Evolutionary conservation across 1,284 basidiomycete genomes (phyloP).

Genomic region (Sporisorium reilianum): DNA sequence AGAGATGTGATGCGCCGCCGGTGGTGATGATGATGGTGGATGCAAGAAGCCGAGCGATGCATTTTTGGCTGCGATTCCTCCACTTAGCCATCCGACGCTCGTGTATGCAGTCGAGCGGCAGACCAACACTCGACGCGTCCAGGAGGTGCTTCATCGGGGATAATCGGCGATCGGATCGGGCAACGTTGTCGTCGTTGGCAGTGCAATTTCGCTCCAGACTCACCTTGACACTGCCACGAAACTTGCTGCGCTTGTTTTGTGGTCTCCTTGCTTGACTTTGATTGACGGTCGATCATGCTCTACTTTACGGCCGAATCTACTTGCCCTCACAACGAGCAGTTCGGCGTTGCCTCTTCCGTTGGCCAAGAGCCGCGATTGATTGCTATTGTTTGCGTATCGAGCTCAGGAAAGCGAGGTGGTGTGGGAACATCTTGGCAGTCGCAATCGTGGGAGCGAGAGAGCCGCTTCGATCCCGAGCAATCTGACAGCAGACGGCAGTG

Average conservation of each 20-base stretch:
- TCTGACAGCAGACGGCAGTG: not conserved
- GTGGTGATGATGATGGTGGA: not conserved
- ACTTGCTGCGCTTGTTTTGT: not conserved
- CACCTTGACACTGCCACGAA: conserved; percentile 20
- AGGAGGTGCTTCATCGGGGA: not conserved
- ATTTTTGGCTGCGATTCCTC: not conserved
- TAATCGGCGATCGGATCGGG: conserved; percentile 11
- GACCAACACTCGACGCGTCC: conserved; percentile 5
- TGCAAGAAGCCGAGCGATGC: conserved; percentile 1
- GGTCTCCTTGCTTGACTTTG: no score
- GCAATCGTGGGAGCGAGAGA: not conserved
- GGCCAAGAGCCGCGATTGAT: conserved; percentile 14
- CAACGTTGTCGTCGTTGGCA: no score
- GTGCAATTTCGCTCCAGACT: not conserved
- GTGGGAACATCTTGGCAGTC: conserved; percentile 8
- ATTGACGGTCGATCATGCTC: no score
- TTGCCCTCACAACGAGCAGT: not conserved
- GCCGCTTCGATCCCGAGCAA: not conserved
- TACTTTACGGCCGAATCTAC: conserved; percentile 5
- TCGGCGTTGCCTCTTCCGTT: conserved; percentile 12
- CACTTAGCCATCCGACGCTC: not conserved
- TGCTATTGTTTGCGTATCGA: not conserved
- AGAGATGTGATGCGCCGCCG: not conserved
- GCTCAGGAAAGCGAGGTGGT: conserved; percentile 8
- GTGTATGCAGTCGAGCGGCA: not conserved